Conservation (phyloP, 2,329 filamentous ascomycete genomes). For the Botryotinia calthae region DNA sequence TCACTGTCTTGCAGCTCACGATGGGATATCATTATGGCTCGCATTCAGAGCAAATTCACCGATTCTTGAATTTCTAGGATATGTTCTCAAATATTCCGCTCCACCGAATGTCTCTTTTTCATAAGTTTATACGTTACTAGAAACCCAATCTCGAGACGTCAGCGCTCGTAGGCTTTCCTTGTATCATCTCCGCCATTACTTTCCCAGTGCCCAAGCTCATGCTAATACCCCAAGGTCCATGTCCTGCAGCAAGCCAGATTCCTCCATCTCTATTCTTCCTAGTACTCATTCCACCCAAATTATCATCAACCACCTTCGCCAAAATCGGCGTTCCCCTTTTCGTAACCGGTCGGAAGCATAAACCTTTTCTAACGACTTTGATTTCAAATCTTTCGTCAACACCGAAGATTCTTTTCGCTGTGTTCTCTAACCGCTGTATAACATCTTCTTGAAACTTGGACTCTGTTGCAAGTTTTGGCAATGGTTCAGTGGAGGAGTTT, state of each 20-base stretch:
- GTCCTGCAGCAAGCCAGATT: conserved; percentile 68
- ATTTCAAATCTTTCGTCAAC: conserved; percentile 49
- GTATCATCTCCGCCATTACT: conserved; percentile 68
- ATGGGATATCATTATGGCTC: background rate
- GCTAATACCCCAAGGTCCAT: conserved; percentile 74
- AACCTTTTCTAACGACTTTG: conserved; percentile 59
- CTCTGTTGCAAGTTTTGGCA: conserved; percentile 57
- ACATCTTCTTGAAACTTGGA: conserved; percentile 47
- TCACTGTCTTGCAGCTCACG: background rate
- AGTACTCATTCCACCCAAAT: conserved; percentile 51
- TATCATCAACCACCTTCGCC: conserved; percentile 52
- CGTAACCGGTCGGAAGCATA: conserved; percentile 74
- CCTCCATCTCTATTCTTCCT: conserved; percentile 50
- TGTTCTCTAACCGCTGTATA: conserved; percentile 49
- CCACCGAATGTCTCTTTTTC: background rate
- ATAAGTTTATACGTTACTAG: background rate
- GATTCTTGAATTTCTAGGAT: too few species aligned
- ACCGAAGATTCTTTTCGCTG: conserved; percentile 50
- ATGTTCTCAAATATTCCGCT: background rate
- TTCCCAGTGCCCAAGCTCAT: conserved; percentile 65
- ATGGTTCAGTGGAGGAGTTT: conserved; percentile 57
- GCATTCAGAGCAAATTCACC: background rate
- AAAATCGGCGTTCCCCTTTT: conserved; percentile 63
- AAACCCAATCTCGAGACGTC: conserved; percentile 55
- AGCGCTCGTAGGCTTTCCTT: conserved; percentile 55